phyloP scores from a whole-genome alignment of 1,284 basidiomycete species.

The Sanghuangporus baumii region DNA sequence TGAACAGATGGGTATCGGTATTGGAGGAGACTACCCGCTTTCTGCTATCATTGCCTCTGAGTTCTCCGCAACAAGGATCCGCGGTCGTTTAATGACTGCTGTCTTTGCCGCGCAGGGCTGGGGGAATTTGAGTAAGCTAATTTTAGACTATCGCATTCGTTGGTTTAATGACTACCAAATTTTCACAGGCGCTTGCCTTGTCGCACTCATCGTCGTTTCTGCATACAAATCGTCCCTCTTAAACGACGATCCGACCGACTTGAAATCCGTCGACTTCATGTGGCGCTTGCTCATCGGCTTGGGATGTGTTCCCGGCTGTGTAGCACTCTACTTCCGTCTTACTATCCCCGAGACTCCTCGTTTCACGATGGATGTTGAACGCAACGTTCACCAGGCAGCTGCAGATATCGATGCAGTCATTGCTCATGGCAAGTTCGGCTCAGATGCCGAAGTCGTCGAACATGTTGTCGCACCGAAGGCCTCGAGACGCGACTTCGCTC shows the following conservation, averaged over 20 bases:
- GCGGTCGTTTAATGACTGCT: conserved; percentile 52
- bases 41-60: conserved; percentile 50
- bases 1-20: conserved; percentile 36
- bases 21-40: conserved; percentile 54
- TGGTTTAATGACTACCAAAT: background rate
- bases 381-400: conserved; percentile 51
- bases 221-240: conserved; percentile 51
- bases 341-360: conserved; percentile 57
- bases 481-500: conserved; percentile 39
- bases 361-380: conserved; percentile 69
- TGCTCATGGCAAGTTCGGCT: conserved; percentile 33
- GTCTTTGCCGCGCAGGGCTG: conserved; percentile 53
- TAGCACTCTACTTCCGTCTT: conserved; percentile 51
- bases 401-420: conserved; percentile 49
- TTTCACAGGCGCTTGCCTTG: conserved; percentile 41
- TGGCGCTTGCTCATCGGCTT: conserved; percentile 48
- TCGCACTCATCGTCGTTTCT: conserved; percentile 49
- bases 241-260: conserved; percentile 29
- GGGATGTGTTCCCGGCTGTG: conserved; percentile 46
- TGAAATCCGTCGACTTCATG: conserved; percentile 32
- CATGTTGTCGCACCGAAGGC: conserved; percentile 44
- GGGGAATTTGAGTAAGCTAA: conserved; percentile 42
- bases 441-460: conserved; percentile 38
- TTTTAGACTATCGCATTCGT: background rate
- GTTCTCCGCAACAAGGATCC: conserved; percentile 53